Percentiles rank a stretch among this genome's conserved stretches.
Evolutionary conservation across 768 basidiomycete genomes (phyloP).

Genomic region (Tephrocybe sp.): DNA sequence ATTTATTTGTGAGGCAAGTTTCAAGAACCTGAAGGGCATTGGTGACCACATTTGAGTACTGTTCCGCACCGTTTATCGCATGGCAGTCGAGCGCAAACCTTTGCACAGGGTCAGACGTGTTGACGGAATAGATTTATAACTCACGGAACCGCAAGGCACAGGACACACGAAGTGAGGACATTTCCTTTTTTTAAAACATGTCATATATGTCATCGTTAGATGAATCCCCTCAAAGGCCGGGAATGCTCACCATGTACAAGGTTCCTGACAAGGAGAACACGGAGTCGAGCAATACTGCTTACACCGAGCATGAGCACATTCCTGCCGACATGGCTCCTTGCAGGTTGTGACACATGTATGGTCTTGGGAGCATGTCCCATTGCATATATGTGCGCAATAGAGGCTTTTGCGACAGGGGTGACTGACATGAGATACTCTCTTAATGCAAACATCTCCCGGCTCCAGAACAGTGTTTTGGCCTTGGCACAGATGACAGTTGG

Average conservation of each 20-base stretch:
- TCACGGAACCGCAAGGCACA: slow-evolving; percentile 68
- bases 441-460: slow-evolving; percentile 11
- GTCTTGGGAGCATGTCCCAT: slow-evolving; percentile 43
- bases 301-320: slow-evolving; percentile 55
- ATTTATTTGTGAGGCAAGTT: neutral
- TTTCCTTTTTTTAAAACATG: slow-evolving; percentile 33
- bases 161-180: slow-evolving; percentile 58
- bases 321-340: slow-evolving; percentile 47
- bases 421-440: slow-evolving; percentile 33
- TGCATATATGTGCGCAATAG: slow-evolving; percentile 59
- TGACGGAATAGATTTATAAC: slow-evolving; percentile 22
- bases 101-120: neutral
- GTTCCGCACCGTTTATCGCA: slow-evolving; percentile 57
- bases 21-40: slow-evolving; percentile 61
- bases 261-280: slow-evolving; percentile 63
- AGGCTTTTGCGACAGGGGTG: slow-evolving; percentile 54
- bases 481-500: slow-evolving; percentile 53
- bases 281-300: slow-evolving; percentile 45
- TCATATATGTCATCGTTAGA: neutral
- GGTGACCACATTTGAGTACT: slow-evolving; percentile 58
- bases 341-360: slow-evolving; percentile 53
- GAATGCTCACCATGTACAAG: slow-evolving; percentile 53
- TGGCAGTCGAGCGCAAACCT: slow-evolving; percentile 68
- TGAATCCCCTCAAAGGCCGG: too few relatives aligned
- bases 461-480: slow-evolving; percentile 14